phyloP scores from a whole-genome alignment of 192 early-diverging fungal species.

The Anaeromyces robustus region DNA sequence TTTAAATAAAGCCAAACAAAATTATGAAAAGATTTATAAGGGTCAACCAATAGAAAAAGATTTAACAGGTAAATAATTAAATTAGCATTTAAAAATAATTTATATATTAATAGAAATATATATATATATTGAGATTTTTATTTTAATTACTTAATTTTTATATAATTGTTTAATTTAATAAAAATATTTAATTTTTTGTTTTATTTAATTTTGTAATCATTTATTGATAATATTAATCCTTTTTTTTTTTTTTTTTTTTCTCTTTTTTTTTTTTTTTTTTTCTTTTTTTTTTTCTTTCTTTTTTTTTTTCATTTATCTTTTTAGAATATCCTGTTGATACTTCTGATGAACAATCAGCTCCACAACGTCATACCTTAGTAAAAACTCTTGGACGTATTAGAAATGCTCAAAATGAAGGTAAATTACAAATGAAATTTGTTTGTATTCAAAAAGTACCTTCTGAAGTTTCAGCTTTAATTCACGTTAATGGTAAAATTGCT shows the following conservation, averaged over 20 bases:
- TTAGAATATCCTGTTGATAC: background rate
- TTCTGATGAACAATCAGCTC: background rate
- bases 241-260: too few species aligned
- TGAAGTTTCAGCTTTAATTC: background rate
- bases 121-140: too few species aligned
- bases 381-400: background rate
- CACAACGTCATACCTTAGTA: background rate
- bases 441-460: background rate
- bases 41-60: background rate
- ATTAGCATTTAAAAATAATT: too few species aligned
- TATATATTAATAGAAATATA: too few species aligned
- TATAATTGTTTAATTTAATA: too few species aligned
- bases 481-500: background rate
- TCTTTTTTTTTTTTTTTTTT: too few species aligned
- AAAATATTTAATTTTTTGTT: too few species aligned
- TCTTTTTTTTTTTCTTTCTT: too few species aligned
- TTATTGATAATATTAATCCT: too few species aligned
- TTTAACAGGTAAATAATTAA: background rate
- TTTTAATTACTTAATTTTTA: too few species aligned
- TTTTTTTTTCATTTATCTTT: too few species aligned
- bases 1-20: background rate
- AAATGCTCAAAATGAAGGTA: background rate
- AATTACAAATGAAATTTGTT: background rate
- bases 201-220: too few species aligned
- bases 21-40: background rate